Percentiles rank a stretch among this genome's conserved stretches.
These are phyloP conservation scores for Cercospora zeae-maydis DNA, from an alignment of 2,329 filamentous ascomycete species.

Conservation along the genomic window DNA sequence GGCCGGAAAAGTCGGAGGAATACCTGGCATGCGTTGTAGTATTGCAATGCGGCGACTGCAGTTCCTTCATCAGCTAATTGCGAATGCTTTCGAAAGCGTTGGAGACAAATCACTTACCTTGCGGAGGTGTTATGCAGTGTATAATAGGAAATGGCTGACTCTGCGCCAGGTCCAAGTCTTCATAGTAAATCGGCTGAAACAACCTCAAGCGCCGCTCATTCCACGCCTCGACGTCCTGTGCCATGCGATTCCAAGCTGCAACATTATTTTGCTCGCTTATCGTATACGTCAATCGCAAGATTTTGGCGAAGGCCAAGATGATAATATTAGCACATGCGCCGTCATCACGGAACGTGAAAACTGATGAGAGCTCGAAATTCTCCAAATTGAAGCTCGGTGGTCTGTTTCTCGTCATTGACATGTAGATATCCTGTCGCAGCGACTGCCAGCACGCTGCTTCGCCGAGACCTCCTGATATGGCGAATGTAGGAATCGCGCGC, in stretches of 20 bases:
- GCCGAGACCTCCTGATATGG: conserved; percentile 40
- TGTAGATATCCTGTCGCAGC: conserved; percentile 43
- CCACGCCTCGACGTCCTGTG: conserved; percentile 23
- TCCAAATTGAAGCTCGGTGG: conserved; percentile 39
- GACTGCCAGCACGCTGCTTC: conserved; percentile 45
- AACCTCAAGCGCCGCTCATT: conserved; percentile 21
- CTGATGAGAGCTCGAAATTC: conserved; percentile 40
- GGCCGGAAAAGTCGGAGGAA: conserved; percentile 25
- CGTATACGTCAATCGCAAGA: conserved; percentile 31
- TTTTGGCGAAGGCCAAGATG: conserved; percentile 41
- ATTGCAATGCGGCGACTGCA: conserved; percentile 37
- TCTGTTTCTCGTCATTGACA: conserved; percentile 38
- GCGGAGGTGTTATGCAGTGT: conserved; percentile 36
- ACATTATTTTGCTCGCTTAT: not conserved
- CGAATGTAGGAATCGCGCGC: conserved; percentile 40
- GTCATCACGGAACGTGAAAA: conserved; percentile 40
- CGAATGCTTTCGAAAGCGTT: not conserved
- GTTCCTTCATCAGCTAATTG: not conserved
- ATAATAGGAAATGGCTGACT: conserved; percentile 32
- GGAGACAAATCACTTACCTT: conserved; percentile 18
- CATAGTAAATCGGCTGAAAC: conserved; percentile 33
- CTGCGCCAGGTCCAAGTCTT: conserved; percentile 12
- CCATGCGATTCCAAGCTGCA: conserved; percentile 18
- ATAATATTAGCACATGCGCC: conserved; percentile 40
- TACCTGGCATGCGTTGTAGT: conserved; percentile 38